Evolutionary conservation across 139 green algal species (phyloP).

Genomic region (Asterochloris sp.): DNA sequence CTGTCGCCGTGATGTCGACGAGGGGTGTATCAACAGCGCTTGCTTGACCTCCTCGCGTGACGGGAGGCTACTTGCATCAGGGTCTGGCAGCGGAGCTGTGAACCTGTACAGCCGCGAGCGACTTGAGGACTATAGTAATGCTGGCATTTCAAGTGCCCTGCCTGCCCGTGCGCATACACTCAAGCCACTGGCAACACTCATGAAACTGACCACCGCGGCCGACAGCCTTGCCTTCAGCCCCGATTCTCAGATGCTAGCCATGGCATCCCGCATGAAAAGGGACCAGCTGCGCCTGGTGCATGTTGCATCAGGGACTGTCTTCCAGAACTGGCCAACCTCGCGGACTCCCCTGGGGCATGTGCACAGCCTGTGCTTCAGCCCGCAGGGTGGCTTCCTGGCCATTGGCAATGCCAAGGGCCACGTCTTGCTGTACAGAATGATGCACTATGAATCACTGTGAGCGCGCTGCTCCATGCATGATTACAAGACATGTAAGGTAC

Average conservation of each 20-base stretch:
- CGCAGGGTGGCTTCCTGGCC: slow-evolving; percentile 79
- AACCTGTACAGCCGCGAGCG: slow-evolving; percentile 75
- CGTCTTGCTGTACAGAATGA: slow-evolving; percentile 87
- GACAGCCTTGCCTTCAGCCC: slow-evolving; percentile 84
- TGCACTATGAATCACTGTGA: slow-evolving; percentile 64
- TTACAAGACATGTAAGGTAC: too few relatives aligned
- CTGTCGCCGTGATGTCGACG: slow-evolving; percentile 64
- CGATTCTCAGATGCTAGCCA: slow-evolving; percentile 75
- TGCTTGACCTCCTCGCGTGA: slow-evolving; percentile 59
- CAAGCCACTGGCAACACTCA: slow-evolving; percentile 52
- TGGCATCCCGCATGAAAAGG: slow-evolving; percentile 77
- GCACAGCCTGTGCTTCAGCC: slow-evolving; percentile 80
- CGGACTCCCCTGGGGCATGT: slow-evolving; percentile 80
- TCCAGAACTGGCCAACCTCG: slow-evolving; percentile 89
- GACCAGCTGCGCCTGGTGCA: slow-evolving; percentile 90
- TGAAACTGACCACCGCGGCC: slow-evolving; percentile 83
- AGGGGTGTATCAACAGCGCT: slow-evolving; percentile 55
- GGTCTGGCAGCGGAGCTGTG: slow-evolving; percentile 70
- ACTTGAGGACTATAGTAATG: too few relatives aligned
- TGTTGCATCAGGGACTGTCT: slow-evolving; percentile 77
- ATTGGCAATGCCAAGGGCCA: slow-evolving; percentile 85
- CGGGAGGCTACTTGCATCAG: slow-evolving; percentile 61
- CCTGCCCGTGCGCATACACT: background rate
- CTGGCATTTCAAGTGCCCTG: background rate
- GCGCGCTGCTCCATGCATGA: too few relatives aligned